Percentiles rank a stretch among this genome's conserved stretches.
These are phyloP conservation scores for Cicer pinnatifidum DNA, from an alignment of 306 rosid genomes.

Conservation along the genomic window DNA sequence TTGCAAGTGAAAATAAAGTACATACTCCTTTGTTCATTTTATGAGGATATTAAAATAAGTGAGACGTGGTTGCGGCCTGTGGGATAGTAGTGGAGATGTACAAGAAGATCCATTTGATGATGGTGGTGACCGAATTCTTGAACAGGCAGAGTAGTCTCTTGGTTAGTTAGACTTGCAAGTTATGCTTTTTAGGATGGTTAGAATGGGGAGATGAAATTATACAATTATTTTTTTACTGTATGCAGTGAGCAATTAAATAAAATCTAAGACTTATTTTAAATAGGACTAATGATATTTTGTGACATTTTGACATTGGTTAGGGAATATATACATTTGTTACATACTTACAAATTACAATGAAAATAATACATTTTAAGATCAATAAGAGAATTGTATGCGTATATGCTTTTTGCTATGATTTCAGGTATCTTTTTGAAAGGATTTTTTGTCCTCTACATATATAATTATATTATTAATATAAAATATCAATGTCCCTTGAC, in stretches of 20 bases:
- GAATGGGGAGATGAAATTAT: background rate
- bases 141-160: too few species aligned
- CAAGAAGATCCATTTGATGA: too few species aligned
- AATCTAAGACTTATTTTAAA: background rate
- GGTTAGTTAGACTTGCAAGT: background rate
- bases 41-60: background rate
- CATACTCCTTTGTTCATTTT: background rate
- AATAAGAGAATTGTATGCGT: background rate
- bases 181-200: background rate
- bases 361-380: background rate
- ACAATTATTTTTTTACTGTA: background rate
- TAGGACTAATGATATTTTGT: background rate
- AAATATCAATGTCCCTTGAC: background rate
- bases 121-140: too few species aligned
- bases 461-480: background rate
- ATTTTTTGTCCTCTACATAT: background rate
- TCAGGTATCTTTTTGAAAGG: background rate
- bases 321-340: background rate
- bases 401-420: background rate
- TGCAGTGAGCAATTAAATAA: background rate
- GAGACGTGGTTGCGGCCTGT: background rate
- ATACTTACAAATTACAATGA: slow-evolving; percentile 11
- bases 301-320: background rate
- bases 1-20: background rate
- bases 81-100: too few species aligned